These are phyloP conservation scores for Globisporangium parvum DNA, from an alignment of 352 stramenopile genomes.

Conservation along the genomic window DNA sequence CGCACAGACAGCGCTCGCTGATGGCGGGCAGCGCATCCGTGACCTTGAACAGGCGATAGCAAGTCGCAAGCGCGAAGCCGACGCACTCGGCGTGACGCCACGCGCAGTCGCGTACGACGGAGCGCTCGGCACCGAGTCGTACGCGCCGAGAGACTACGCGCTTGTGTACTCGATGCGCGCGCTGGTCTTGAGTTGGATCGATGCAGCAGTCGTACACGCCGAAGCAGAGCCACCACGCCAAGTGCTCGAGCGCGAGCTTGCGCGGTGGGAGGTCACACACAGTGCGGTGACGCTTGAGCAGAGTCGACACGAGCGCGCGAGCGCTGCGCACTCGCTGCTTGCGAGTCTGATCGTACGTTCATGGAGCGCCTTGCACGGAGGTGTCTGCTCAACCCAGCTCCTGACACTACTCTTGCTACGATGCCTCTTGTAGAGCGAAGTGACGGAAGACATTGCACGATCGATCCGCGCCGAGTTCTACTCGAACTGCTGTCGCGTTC, in stretches of 20 bases:
- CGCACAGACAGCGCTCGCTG: conserved; percentile 19
- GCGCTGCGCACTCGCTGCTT: conserved; percentile 12
- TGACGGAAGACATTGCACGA: conserved; percentile 22
- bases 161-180: conserved; percentile 33
- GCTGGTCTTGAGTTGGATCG: conserved; percentile 39
- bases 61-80: conserved; percentile 22
- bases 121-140: conserved; percentile 33
- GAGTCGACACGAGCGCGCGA: conserved; percentile 5
- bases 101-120: conserved; percentile 19
- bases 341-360: conserved; percentile 15
- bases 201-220: conserved; percentile 18
- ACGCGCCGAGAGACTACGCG: conserved; percentile 22
- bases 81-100: conserved; percentile 8
- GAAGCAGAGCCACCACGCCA: conserved; percentile 18
- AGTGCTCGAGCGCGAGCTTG: conserved; percentile 24
- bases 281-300: conserved; percentile 17
- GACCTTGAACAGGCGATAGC: conserved; percentile 3
- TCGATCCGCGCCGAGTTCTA: conserved; percentile 35
- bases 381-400: not conserved
- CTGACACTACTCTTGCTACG: not conserved
- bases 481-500: conserved; percentile 19
- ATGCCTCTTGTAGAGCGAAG: conserved; percentile 11
- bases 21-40: conserved; percentile 22
- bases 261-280: conserved; percentile 20
- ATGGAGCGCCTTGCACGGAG: not conserved